A percentile compares a stretch with the other conserved stretches of the same genome.
These are phyloP conservation scores for Chenopodium suecicum DNA, from an alignment of 148 eudicot genomes.

Conservation along the genomic window DNA sequence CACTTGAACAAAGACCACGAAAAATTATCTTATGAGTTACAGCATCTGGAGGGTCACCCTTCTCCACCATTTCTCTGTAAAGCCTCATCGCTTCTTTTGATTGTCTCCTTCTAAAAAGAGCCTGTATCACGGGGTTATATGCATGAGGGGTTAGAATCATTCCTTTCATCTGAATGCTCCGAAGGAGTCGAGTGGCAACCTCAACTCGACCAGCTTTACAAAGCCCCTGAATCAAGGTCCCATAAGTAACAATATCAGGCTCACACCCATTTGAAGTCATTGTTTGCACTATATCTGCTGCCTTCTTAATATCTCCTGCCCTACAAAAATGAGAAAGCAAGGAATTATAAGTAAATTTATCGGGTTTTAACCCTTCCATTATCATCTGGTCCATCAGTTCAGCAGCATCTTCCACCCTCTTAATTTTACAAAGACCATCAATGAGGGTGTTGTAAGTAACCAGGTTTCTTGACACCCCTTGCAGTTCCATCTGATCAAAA, in stretches of 20 bases:
- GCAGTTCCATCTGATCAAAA: conserved; percentile 92
- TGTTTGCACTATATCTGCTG: conserved; percentile 88
- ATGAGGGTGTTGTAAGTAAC: conserved; percentile 83
- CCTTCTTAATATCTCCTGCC: conserved; percentile 75
- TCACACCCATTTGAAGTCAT: conserved; percentile 94
- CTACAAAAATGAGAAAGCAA: conserved; percentile 80
- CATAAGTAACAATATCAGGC: conserved; percentile 83
- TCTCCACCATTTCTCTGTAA: conserved; percentile 83
- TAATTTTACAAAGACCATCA: conserved; percentile 73
- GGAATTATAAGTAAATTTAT: conserved; percentile 82
- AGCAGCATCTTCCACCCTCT: conserved; percentile 71
- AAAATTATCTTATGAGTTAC: conserved; percentile 63
- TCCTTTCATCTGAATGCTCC: conserved; percentile 81
- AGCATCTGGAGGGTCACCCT: conserved; percentile 74
- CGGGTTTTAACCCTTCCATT: conserved; percentile 89
- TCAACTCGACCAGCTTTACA: conserved; percentile 83
- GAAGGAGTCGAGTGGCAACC: conserved; percentile 71
- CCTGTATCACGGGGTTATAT: conserved; percentile 82
- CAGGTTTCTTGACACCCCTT: conserved; percentile 72
- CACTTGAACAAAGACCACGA: conserved; percentile 88
- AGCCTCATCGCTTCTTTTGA: conserved; percentile 65
- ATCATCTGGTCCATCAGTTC: conserved; percentile 94
- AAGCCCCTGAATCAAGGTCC: conserved; percentile 82
- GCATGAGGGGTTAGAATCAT: conserved; percentile 73
- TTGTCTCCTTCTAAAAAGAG: conserved; percentile 57